These are phyloP conservation scores for Eremochloa ophiuroides DNA, from an alignment of 176 grass and related monocot species.

Conservation along the genomic window DNA sequence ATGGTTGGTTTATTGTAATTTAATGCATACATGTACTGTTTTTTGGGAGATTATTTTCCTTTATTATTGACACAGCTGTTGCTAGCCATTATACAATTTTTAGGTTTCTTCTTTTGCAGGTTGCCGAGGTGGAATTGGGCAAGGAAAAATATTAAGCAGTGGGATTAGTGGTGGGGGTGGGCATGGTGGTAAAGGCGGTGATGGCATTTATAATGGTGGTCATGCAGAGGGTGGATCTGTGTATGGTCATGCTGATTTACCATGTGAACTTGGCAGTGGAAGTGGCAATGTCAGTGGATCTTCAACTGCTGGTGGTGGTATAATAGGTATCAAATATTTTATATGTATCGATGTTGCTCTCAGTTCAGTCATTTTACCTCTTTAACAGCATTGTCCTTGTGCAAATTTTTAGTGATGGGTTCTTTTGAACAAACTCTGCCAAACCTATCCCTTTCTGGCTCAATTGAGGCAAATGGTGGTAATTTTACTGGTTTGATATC, in stretches of 20 bases:
- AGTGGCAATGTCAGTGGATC: slow-evolving; percentile 76
- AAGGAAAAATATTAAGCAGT: slow-evolving; percentile 54
- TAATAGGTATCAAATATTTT: slow-evolving; percentile 64
- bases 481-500: slow-evolving; percentile 38
- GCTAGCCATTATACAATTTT: background rate
- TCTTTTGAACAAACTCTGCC: slow-evolving; percentile 78
- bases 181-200: slow-evolving; percentile 90
- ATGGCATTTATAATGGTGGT: slow-evolving; percentile 48
- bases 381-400: slow-evolving; percentile 14
- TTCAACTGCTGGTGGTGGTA: slow-evolving; percentile 86
- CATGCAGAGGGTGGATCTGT: slow-evolving; percentile 54
- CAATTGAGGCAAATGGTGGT: slow-evolving; percentile 84
- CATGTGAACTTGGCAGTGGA: slow-evolving; percentile 97
- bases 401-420: slow-evolving; percentile 79
- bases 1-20: background rate
- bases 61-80: background rate
- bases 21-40: background rate
- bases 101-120: slow-evolving; percentile 48
- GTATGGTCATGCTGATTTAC: slow-evolving; percentile 88
- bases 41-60: background rate
- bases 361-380: slow-evolving; percentile 24
- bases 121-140: slow-evolving; percentile 84
- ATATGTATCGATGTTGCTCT: background rate
- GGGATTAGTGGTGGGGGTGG: slow-evolving; percentile 82
- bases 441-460: slow-evolving; percentile 61